These are phyloP conservation scores for Erodium moschatum DNA, from an alignment of 441 rosid species.

Conservation along the genomic window DNA sequence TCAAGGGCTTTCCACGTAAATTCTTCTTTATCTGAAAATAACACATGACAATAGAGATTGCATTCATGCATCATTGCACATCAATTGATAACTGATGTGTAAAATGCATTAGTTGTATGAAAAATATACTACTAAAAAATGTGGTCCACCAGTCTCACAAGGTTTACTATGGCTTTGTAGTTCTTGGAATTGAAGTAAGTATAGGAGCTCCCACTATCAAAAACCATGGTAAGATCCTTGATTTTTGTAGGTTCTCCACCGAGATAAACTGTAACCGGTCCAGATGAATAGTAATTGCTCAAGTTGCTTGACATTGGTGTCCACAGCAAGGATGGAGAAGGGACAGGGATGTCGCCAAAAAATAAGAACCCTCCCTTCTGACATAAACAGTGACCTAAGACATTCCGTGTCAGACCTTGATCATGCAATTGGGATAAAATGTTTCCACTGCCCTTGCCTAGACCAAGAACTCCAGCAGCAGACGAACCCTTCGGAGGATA, in stretches of 20 bases:
- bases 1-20: conserved; percentile 38
- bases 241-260: conserved; percentile 34
- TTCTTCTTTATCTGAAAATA: conserved; percentile 36
- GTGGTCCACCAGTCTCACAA: conserved; percentile 28
- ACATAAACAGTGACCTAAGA: conserved; percentile 52
- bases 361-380: conserved; percentile 53
- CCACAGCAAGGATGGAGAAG: conserved; percentile 43
- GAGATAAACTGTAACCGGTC: conserved; percentile 46
- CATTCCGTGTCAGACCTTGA: conserved; percentile 33
- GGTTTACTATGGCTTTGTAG: conserved; percentile 34
- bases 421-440: conserved; percentile 38
- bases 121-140: too few relatives aligned
- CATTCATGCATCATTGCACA: not conserved
- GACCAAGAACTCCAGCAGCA: conserved; percentile 52
- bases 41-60: not conserved
- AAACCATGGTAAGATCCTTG: conserved; percentile 38
- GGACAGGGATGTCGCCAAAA: conserved; percentile 47
- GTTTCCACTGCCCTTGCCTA: conserved; percentile 47
- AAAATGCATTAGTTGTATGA: too few relatives aligned
- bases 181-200: conserved; percentile 38
- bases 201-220: conserved; percentile 59
- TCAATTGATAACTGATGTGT: not conserved
- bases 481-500: conserved; percentile 28
- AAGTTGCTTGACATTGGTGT: conserved; percentile 30
- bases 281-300: conserved; percentile 43